These are phyloP conservation scores for Euptelea pleiosperma DNA, from an alignment of 164 flowering plant genomes.

Conservation along the genomic window DNA sequence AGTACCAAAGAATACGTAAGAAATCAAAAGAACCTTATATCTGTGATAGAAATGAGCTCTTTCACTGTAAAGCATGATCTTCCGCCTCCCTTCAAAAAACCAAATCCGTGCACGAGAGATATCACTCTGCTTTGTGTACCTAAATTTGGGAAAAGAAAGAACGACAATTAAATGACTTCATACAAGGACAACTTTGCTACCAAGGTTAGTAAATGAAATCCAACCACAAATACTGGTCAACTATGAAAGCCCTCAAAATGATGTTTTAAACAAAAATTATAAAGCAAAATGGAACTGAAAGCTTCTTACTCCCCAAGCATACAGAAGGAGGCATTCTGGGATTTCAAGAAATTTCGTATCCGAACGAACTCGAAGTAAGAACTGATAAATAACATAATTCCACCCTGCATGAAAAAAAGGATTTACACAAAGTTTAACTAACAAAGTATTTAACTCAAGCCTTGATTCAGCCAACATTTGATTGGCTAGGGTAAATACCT, in stretches of 20 bases:
- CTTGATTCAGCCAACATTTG: background rate
- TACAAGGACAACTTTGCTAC: background rate
- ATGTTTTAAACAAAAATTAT: background rate
- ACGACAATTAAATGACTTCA: background rate
- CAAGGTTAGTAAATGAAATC: background rate
- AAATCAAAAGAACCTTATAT: constrained; percentile 64
- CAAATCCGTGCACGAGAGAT: constrained; percentile 79
- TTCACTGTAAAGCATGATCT: constrained; percentile 90
- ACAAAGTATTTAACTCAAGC: background rate
- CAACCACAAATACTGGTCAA: background rate
- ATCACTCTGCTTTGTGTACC: constrained; percentile 71
- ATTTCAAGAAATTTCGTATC: constrained; percentile 70
- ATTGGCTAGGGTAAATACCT: constrained; percentile 39
- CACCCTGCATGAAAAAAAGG: constrained; percentile 53
- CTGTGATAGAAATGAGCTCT: constrained; percentile 87
- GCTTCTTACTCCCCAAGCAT: constrained; percentile 76
- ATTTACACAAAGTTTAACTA: background rate
- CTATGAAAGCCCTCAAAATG: background rate
- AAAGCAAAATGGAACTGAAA: background rate
- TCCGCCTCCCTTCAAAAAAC: constrained; percentile 68
- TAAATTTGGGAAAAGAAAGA: constrained; percentile 14
- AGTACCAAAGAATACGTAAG: background rate
- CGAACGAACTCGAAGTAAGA: constrained; percentile 85
- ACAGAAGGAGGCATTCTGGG: constrained; percentile 81
- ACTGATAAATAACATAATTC: constrained; percentile 76